Conservation (phyloP, 495 filamentous ascomycete genomes). For the Talaromyces trachyspermus region DNA sequence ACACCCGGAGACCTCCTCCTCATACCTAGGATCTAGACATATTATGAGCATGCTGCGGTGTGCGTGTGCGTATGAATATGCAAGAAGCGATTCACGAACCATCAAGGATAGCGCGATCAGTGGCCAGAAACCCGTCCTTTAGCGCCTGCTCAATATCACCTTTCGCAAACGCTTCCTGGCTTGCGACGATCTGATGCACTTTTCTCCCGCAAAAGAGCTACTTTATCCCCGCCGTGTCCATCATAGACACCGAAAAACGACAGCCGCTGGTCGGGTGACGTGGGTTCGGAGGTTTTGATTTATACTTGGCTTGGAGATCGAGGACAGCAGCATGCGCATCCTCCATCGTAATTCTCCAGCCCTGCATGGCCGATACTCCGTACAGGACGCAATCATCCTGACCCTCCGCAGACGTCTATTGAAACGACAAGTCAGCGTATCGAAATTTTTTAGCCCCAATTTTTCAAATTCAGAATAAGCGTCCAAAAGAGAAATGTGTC, state of each 20-base stretch:
- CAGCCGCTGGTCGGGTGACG: conserved; percentile 59
- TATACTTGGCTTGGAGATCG: conserved; percentile 65
- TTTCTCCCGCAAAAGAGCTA: conserved; percentile 88
- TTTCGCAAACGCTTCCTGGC: conserved; percentile 85
- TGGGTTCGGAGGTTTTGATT: conserved; percentile 50
- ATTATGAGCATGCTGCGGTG: conserved; percentile 12
- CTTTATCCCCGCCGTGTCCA: conserved; percentile 94
- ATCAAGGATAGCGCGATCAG: conserved; percentile 89
- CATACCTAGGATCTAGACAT: conserved; percentile 78
- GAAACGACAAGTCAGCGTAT: conserved; percentile 10
- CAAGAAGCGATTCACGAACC: conserved; percentile 48
- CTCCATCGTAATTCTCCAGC: conserved; percentile 99
- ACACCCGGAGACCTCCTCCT: conserved; percentile 96
- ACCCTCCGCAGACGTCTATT: conserved; percentile 76
- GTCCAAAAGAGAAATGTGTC: not conserved
- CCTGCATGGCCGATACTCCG: conserved; percentile 97
- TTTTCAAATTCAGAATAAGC: not conserved
- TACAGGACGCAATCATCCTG: conserved; percentile 88
- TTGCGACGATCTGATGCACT: conserved; percentile 91
- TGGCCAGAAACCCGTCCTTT: conserved; percentile 95
- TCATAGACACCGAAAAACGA: conserved; percentile 98
- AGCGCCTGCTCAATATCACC: conserved; percentile 91
- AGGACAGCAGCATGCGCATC: conserved; percentile 86
- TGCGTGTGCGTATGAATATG: conserved; percentile 11
- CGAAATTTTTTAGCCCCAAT: conserved; percentile 6